These are phyloP conservation scores for Acanthamoeba sp. DNA, from an alignment of 208 protist species.

Conservation along the genomic window DNA sequence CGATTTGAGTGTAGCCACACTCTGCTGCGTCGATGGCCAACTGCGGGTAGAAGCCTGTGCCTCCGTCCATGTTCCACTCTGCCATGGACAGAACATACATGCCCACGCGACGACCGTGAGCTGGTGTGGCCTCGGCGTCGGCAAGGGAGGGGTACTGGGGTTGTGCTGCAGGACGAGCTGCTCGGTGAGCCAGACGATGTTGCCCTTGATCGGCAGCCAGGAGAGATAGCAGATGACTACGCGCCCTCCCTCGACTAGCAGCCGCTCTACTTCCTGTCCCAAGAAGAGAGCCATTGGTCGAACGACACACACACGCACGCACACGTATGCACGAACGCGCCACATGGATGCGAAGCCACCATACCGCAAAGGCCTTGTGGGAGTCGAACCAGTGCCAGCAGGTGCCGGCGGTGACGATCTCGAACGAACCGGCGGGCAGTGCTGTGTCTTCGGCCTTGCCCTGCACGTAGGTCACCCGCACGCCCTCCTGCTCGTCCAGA, in stretches of 20 bases:
- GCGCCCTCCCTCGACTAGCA: not conserved
- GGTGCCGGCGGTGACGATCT: constrained; percentile 29
- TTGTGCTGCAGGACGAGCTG: constrained; percentile 41
- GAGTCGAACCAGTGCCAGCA: constrained; percentile 71
- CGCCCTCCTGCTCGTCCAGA: constrained; percentile 8
- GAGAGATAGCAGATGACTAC: constrained; percentile 41
- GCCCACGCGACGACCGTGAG: not conserved
- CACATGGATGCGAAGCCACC: too few relatives aligned
- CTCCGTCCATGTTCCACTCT: constrained; percentile 53
- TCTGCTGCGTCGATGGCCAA: constrained; percentile 48
- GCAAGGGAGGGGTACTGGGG: not conserved
- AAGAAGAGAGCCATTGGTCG: not conserved
- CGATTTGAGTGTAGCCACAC: constrained; percentile 18
- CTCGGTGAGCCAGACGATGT: constrained; percentile 28
- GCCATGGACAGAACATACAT: not conserved
- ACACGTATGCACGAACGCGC: not conserved
- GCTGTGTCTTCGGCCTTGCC: constrained; percentile 32
- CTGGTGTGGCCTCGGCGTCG: not conserved
- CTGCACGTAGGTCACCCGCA: not conserved
- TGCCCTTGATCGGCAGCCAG: constrained; percentile 57
- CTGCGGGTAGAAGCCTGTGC: constrained; percentile 63
- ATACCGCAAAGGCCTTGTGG: constrained; percentile 22
- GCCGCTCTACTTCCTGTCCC: not conserved
- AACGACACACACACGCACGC: not conserved
- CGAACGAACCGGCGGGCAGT: not conserved